Conservation (phyloP, 495 filamentous ascomycete genomes). For the Aspergillus bridgeri region DNA sequence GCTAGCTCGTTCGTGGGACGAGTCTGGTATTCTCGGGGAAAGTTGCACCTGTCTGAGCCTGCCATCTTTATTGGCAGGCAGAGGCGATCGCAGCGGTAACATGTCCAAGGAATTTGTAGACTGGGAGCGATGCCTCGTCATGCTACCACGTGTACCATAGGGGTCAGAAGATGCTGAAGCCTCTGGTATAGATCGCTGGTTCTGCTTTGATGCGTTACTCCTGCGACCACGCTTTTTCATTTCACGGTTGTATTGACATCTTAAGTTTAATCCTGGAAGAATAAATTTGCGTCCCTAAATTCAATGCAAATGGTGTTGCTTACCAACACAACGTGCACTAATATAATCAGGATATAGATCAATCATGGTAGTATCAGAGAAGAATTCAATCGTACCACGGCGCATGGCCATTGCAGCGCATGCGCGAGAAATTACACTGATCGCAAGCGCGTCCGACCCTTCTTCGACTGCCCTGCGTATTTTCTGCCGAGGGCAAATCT, state of each 20-base stretch:
- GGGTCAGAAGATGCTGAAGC: background rate
- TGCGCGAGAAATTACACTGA: slow-evolving; percentile 18
- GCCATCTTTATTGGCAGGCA: background rate
- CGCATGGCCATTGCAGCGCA: slow-evolving; percentile 14
- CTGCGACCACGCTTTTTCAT: slow-evolving; percentile 9
- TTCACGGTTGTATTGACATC: slow-evolving; percentile 7
- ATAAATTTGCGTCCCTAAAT: background rate
- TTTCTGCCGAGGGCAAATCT: background rate
- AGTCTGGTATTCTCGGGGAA: background rate
- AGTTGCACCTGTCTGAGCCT: background rate
- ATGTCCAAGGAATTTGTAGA: background rate
- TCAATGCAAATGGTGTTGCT: background rate
- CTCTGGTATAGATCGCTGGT: background rate
- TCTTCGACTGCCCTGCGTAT: background rate
- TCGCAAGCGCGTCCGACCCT: slow-evolving; percentile 14
- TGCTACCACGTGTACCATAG: background rate
- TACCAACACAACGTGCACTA: slow-evolving; percentile 5
- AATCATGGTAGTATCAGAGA: background rate
- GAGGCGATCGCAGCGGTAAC: background rate
- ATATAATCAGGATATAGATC: background rate
- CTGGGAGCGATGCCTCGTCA: background rate
- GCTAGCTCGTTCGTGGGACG: background rate
- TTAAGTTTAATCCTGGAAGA: background rate
- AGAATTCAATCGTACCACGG: slow-evolving; percentile 13
- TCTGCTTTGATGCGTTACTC: background rate